Percentiles rank a stretch among this genome's conserved stretches.
phyloP scores from a whole-genome alignment of 164 flowering plant species.

The Kalanchoe fedtschenkoi region DNA sequence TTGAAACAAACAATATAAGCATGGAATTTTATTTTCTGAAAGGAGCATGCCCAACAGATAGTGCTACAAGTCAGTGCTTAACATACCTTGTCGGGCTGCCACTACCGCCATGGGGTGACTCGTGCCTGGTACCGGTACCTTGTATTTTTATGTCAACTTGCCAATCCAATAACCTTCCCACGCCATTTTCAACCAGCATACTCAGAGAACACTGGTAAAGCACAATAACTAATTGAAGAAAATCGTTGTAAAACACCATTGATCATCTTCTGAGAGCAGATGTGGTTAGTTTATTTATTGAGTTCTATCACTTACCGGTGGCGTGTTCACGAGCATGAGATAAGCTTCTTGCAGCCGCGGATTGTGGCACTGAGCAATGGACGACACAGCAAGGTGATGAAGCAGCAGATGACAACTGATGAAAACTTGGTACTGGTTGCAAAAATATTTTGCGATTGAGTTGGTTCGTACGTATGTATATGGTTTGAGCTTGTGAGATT shows the following conservation, averaged over 20 bases:
- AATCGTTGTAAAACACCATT: no score
- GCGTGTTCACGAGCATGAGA: background rate
- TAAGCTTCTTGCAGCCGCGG: background rate
- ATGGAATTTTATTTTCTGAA: no score
- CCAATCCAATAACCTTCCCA: background rate
- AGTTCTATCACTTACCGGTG: background rate
- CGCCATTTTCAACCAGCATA: background rate
- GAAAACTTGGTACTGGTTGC: no score
- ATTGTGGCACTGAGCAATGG: background rate
- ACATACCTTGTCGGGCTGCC: no score
- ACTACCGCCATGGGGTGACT: background rate
- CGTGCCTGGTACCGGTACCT: background rate
- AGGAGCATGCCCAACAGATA: no score
- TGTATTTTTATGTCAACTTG: background rate
- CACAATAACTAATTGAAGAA: no score
- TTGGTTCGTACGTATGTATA: no score
- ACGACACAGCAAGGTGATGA: background rate
- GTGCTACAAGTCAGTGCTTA: no score
- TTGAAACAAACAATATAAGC: no score
- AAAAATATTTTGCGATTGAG: no score
- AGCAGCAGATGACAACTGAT: background rate
- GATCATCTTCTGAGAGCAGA: no score
- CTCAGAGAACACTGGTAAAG: background rate
- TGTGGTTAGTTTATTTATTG: no score
- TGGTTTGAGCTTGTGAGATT: background rate